Percentiles rank a stretch among this genome's conserved stretches.
Evolutionary conservation across 1,139 yeast species (phyloP).

Genomic region (Candida sp.): DNA sequence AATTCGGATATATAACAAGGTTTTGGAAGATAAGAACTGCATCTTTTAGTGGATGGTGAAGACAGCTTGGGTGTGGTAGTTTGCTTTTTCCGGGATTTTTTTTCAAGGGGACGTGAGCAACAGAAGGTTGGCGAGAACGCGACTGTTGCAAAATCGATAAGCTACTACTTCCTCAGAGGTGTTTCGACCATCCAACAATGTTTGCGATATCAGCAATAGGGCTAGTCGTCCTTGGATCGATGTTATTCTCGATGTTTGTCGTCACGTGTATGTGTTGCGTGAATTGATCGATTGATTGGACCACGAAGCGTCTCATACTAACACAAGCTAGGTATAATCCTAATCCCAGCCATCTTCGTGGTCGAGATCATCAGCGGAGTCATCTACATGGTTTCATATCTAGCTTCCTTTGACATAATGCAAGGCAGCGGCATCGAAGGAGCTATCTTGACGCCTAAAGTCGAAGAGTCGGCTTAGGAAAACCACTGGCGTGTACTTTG

Average conservation of each 20-base stretch:
- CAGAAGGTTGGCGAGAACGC: neutral
- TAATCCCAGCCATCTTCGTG: slow-evolving; percentile 15
- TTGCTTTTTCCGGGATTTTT: too few species aligned
- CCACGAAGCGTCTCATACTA: too few species aligned
- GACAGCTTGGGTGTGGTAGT: too few species aligned
- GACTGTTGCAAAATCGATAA: neutral
- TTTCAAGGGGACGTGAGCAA: neutral
- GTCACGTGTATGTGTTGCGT: slow-evolving; percentile 18
- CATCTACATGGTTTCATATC: slow-evolving; percentile 9
- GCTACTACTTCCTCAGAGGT: too few species aligned
- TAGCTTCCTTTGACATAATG: slow-evolving; percentile 8
- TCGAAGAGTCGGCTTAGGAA: neutral
- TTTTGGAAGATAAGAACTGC: slow-evolving; percentile 61
- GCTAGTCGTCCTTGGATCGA: slow-evolving; percentile 14
- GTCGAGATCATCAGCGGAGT: slow-evolving; percentile 14
- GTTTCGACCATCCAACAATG: slow-evolving; percentile 12
- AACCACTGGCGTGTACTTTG: neutral
- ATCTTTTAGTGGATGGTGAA: slow-evolving; percentile 26
- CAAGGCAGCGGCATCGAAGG: slow-evolving; percentile 12
- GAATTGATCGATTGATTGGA: too few species aligned
- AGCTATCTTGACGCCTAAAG: slow-evolving; percentile 5
- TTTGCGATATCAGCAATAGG: slow-evolving; percentile 24
- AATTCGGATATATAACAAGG: slow-evolving; percentile 53
- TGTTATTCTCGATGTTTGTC: slow-evolving; percentile 16
- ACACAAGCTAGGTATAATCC: slow-evolving; percentile 12